phyloP scores from a whole-genome alignment of 108 stramenopile genomes.

The Aurantiochytrium sp. region DNA sequence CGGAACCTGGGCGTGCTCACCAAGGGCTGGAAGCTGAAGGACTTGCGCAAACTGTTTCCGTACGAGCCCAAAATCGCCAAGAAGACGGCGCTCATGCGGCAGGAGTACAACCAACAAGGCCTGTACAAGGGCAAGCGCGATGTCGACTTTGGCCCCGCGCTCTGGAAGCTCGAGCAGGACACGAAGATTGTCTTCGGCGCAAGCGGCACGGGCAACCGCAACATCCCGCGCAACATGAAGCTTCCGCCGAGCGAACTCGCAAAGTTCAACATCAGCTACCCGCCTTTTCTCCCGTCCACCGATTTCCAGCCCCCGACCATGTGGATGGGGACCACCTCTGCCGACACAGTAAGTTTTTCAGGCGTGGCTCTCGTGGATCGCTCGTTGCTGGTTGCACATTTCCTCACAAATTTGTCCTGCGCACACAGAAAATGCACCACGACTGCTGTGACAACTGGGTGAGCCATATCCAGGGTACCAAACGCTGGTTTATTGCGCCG shows the following conservation, averaged over 20 bases:
- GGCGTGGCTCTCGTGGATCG: too few relatives aligned
- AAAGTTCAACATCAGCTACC: not conserved
- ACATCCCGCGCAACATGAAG: slow-evolving; percentile 19
- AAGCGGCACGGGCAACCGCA: not conserved
- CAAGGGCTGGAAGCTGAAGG: not conserved
- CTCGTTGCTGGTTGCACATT: too few relatives aligned
- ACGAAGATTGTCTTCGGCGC: not conserved
- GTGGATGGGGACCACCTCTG: slow-evolving; percentile 29
- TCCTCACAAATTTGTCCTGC: too few relatives aligned
- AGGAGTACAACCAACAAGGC: not conserved
- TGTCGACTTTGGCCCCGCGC: slow-evolving; percentile 11
- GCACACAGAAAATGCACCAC: not conserved
- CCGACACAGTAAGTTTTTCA: not conserved
- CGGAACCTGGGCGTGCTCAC: slow-evolving; percentile 20
- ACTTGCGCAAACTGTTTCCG: not conserved
- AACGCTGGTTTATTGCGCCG: slow-evolving; percentile 26
- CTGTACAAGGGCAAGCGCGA: not conserved
- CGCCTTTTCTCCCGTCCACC: not conserved
- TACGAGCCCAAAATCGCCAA: slow-evolving; percentile 16
- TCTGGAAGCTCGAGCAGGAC: slow-evolving; percentile 7
- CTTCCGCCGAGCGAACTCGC: not conserved
- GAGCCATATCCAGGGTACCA: not conserved
- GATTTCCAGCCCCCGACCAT: not conserved
- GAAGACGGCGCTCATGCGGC: not conserved
- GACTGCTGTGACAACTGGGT: slow-evolving; percentile 26